Evolutionary conservation across 441 rosid species (phyloP).

Genomic region (Erysimum cheiri): DNA sequence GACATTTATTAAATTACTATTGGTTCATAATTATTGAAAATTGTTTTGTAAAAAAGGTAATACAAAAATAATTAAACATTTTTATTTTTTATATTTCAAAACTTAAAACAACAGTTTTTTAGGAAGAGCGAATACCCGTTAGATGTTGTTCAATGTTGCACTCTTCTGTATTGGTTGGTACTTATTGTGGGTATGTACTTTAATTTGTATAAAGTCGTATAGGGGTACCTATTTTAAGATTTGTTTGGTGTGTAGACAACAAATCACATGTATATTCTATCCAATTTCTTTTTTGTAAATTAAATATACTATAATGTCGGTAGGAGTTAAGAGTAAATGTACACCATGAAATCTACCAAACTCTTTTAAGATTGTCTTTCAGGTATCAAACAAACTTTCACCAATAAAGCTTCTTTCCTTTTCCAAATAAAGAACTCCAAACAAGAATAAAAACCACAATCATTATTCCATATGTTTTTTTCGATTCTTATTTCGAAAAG

Average conservation of each 20-base stretch:
- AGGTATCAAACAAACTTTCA: constrained; percentile 42
- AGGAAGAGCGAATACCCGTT: constrained; percentile 3
- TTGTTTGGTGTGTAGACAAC: constrained; percentile 39
- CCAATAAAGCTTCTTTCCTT: constrained; percentile 38
- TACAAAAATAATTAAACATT: no score
- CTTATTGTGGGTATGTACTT: constrained; percentile 18
- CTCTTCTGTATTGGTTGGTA: neutral
- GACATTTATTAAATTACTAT: no score
- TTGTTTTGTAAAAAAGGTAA: no score
- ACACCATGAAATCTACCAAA: constrained; percentile 38
- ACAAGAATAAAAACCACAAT: constrained; percentile 8
- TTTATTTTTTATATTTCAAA: no score
- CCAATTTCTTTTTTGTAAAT: neutral
- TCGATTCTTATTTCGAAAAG: neutral
- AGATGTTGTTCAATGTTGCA: neutral
- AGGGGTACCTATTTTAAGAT: constrained; percentile 4
- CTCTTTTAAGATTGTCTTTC: constrained; percentile 40
- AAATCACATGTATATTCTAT: constrained; percentile 38
- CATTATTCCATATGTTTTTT: constrained; percentile 15
- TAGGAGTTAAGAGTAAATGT: constrained; percentile 34
- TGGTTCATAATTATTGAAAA: no score
- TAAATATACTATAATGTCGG: constrained; percentile 34
- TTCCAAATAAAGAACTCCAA: constrained; percentile 28
- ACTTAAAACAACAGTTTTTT: neutral
- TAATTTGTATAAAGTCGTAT: constrained; percentile 8